Conservation (phyloP, 192 early-diverging fungal species). For the Entomortierella beljakovae region DNA sequence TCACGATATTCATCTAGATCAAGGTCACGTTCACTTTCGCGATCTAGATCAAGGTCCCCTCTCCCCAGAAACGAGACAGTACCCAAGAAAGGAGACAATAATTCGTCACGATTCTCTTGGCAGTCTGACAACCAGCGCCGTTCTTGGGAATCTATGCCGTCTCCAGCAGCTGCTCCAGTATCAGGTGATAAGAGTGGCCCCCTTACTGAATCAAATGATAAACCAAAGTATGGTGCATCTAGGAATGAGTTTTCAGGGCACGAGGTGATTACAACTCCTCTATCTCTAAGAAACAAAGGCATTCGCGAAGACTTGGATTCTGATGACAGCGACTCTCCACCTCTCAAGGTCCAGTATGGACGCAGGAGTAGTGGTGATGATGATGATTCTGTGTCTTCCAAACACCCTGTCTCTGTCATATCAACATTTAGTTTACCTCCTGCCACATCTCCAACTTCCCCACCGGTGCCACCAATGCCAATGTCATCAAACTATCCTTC, state of each 20-base stretch:
- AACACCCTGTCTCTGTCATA: slow-evolving; percentile 39
- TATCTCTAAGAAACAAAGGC: background rate
- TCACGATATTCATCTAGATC: slow-evolving; percentile 26
- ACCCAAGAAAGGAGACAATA: background rate
- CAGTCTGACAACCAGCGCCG: slow-evolving; percentile 7
- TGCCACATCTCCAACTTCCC: slow-evolving; percentile 25
- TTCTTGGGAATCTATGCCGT: slow-evolving; percentile 35
- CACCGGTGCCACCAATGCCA: slow-evolving; percentile 20
- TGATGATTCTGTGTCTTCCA: slow-evolving; percentile 19
- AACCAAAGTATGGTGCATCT: background rate
- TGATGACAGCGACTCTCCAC: slow-evolving; percentile 37
- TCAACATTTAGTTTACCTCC: slow-evolving; percentile 45
- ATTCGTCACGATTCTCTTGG: slow-evolving; percentile 33
- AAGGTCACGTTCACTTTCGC: slow-evolving; percentile 20
- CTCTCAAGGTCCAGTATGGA: slow-evolving; percentile 46
- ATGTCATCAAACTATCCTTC: background rate
- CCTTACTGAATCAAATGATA: background rate
- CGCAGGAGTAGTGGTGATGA: slow-evolving; percentile 26
- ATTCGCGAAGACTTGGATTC: slow-evolving; percentile 14
- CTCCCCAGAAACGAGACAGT: background rate
- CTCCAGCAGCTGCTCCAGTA: background rate
- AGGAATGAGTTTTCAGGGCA: background rate
- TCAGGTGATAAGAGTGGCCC: background rate
- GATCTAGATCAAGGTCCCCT: slow-evolving; percentile 11
- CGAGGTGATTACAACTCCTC: background rate